Evolutionary conservation across 2,329 filamentous ascomycete species (phyloP).

Genomic region (Fusarium pilosicola): DNA sequence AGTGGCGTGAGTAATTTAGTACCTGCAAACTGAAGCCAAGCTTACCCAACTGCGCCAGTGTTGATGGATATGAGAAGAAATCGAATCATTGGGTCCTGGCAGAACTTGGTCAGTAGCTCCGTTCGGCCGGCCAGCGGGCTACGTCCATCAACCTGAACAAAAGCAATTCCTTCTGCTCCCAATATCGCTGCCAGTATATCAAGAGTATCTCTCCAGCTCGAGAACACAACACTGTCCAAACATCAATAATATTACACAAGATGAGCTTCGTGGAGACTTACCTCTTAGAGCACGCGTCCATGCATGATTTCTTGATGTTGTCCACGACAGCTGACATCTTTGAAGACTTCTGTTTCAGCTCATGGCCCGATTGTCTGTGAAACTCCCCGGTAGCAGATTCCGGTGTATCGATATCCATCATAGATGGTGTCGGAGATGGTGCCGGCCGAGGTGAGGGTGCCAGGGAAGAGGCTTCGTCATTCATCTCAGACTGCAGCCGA

Average conservation of each 20-base stretch:
- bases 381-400: fast-evolving
- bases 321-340: conserved; percentile 4
- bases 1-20: fast-evolving
- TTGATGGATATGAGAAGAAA: conserved; percentile 19
- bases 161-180: fast-evolving
- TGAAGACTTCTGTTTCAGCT: not conserved
- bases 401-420: not conserved
- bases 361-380: fast-evolving
- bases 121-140: not conserved
- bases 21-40: fast-evolving
- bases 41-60: conserved; percentile 2
- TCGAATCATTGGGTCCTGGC: not conserved
- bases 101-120: not conserved
- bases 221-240: not conserved
- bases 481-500: fast-evolving
- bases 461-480: fast-evolving
- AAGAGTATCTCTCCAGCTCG: not conserved
- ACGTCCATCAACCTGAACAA: not conserved
- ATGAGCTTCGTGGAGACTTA: fast-evolving
- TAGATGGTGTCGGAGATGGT: fast-evolving
- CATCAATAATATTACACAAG: fast-evolving
- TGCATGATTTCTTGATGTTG: not conserved
- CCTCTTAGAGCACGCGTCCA: not conserved
- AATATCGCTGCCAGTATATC: not conserved
- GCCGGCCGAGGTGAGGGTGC: not conserved